Evolutionary conservation across 495 filamentous ascomycete species (phyloP).

Genomic region (Aspergillus bridgeri): DNA sequence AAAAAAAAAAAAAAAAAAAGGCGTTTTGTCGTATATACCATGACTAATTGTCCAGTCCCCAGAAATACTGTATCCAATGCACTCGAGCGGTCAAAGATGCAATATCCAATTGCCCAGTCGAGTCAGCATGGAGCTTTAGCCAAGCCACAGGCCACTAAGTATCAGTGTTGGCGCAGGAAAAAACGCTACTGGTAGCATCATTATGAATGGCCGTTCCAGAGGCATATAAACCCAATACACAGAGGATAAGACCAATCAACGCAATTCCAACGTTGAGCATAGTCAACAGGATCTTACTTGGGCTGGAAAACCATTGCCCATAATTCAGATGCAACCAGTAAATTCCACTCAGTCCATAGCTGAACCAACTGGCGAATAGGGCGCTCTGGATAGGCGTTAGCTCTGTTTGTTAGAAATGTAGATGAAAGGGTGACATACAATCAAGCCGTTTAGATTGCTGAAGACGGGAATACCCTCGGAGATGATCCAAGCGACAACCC

Average conservation of each 20-base stretch:
- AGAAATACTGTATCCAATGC: no score
- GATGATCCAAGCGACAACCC: constrained; percentile 62
- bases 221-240: constrained; percentile 33
- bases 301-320: constrained; percentile 17
- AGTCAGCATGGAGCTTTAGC: no score
- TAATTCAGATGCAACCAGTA: constrained; percentile 40
- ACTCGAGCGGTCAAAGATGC: no score
- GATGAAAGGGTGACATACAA: constrained; percentile 12
- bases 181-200: constrained; percentile 24
- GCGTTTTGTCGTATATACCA: no score
- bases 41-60: no score
- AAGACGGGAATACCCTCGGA: constrained; percentile 65
- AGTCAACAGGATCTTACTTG: constrained; percentile 26
- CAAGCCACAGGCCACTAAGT: no score
- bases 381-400: no score
- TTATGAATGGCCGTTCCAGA: constrained; percentile 43
- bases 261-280: constrained; percentile 23
- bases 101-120: no score
- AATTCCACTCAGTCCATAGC: constrained; percentile 28
- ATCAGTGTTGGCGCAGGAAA: constrained; percentile 32
- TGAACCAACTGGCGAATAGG: constrained; percentile 35
- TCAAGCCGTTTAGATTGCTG: constrained; percentile 51
- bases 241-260: constrained; percentile 25
- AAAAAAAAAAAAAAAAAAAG: no score
- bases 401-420: background rate